Base-by-base conservation (phyloP, 176 grass and related monocot species). In the Saccharum spontaneum region DNA sequence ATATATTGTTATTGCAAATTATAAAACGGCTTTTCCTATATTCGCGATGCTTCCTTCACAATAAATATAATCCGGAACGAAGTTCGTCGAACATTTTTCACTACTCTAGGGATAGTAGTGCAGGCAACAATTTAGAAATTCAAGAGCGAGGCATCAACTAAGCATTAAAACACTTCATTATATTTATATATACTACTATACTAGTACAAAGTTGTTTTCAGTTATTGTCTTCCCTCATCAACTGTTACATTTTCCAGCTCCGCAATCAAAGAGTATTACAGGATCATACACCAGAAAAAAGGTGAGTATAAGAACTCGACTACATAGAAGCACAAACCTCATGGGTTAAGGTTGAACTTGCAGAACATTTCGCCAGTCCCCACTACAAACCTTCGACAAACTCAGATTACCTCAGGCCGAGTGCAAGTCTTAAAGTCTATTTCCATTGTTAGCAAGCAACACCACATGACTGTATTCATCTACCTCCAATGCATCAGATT, bases 341-440 rank as follows among this genome's bases (percentile, higher is more conserved):
- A 80, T 28, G 16, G 36, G 45, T 55, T 44, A 50, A 48, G 60
- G 39, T 49, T 79, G 22, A 74, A 80, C 49, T 79, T 31, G 80
- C 81, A 39, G 34, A 78, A 79, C 43, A 46, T 67, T 43, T 65
- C 48, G 38, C 81, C 79, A 67, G 68, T 39, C 34, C 52, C 52
- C 71, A 78, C 79, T 84, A 65, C 69, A 69, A 87, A 84, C 85
- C 70, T 87, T 80, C 63, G 52, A 87, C 34, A 81, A 87, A 81
- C 71, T 87, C 60, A 18, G 64, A 71, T 80, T 65, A 81, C 85
- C 85, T 91, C 80, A 77, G 81, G 76, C 71, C 54, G 76, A 84
- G 81, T 85, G 85, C 59, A 50, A 62, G 81, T 83, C 70, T 74
- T 70, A 4, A 49, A 87, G 76, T 81, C 74, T 69, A 45, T 30